These are phyloP conservation scores for Yamadazyma dendronema DNA, from an alignment of 1,139 yeast species.

Conservation along the genomic window DNA sequence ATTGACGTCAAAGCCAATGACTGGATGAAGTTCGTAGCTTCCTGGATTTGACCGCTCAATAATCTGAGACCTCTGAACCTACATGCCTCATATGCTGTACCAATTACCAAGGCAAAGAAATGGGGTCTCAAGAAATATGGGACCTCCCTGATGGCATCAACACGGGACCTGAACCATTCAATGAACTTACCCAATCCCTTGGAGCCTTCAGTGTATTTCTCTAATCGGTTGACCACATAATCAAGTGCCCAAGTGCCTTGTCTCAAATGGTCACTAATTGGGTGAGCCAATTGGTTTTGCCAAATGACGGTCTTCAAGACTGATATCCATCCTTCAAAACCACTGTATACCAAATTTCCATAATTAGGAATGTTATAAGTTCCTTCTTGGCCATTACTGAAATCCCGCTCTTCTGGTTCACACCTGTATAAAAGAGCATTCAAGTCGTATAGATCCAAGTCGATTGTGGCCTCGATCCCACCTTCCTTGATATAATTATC, in stretches of 20 bases:
- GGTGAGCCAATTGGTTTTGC: conserved; percentile 78
- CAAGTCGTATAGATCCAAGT: conserved; percentile 64
- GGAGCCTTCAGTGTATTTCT: conserved; percentile 48
- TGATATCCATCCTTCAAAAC: conserved; percentile 89
- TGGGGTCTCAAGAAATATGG: conserved; percentile 86
- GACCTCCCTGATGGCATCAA: conserved; percentile 59
- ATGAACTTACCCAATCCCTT: conserved; percentile 51
- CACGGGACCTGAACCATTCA: conserved; percentile 67
- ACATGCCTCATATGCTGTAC: conserved; percentile 80
- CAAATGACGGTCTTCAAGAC: conserved; percentile 62
- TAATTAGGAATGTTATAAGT: conserved; percentile 69
- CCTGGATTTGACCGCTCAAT: conserved; percentile 54
- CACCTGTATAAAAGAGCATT: conserved; percentile 75
- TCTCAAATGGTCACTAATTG: conserved; percentile 77
- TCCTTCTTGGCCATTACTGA: conserved; percentile 69
- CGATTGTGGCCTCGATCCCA: conserved; percentile 67
- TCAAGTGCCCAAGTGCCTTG: conserved; percentile 90
- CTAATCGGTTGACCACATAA: conserved; percentile 62
- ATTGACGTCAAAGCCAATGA: conserved; percentile 77
- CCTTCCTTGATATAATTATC: conserved; percentile 69
- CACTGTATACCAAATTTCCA: conserved; percentile 81
- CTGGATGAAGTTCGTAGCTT: conserved; percentile 73
- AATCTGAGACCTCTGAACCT: conserved; percentile 62
- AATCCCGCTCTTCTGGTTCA: conserved; percentile 86
- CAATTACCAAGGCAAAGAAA: conserved; percentile 76